Percentiles rank a stretch among this genome's conserved stretches.
Evolutionary conservation across 2,329 filamentous ascomycete species (phyloP).

Genomic region (Mycosphaerella arachidis): DNA sequence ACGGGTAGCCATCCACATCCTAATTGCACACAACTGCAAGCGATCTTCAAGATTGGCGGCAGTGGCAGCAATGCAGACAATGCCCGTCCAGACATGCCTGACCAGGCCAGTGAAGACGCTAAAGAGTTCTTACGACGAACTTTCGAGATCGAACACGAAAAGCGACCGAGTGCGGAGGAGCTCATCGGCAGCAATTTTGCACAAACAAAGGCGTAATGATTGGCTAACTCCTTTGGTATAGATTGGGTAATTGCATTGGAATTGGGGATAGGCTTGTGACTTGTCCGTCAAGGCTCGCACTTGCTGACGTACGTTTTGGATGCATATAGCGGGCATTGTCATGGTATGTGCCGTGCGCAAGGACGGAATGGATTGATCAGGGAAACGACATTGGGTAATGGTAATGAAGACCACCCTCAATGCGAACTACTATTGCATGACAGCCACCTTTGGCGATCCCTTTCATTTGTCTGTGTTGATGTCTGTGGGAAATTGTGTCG

Average conservation of each 20-base stretch:
- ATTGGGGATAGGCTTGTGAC: neutral
- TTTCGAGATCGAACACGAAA: slow-evolving; percentile 93
- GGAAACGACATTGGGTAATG: neutral
- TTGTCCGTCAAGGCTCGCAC: neutral
- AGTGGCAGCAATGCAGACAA: slow-evolving; percentile 53
- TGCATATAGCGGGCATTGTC: neutral
- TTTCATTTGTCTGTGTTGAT: neutral
- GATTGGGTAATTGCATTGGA: neutral
- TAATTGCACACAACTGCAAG: slow-evolving; percentile 92
- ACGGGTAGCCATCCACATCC: slow-evolving; percentile 95
- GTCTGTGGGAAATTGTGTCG: neutral
- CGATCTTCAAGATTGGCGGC: slow-evolving; percentile 93
- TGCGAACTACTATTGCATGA: neutral
- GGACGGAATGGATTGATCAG: neutral
- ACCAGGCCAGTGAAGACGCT: slow-evolving; percentile 78
- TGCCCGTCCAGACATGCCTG: slow-evolving; percentile 82
- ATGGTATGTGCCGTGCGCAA: neutral
- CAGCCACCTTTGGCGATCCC: neutral
- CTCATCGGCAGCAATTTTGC: slow-evolving; percentile 74
- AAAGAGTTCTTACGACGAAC: slow-evolving; percentile 79
- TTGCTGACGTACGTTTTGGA: neutral
- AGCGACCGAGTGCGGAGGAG: slow-evolving; percentile 86
- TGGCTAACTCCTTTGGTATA: neutral
- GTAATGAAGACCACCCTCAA: neutral
- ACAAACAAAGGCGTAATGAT: slow-evolving; percentile 18